Evolutionary conservation across 371 early-diverging fungal genomes (phyloP).

Genomic region (Gilbertella persicaria): DNA sequence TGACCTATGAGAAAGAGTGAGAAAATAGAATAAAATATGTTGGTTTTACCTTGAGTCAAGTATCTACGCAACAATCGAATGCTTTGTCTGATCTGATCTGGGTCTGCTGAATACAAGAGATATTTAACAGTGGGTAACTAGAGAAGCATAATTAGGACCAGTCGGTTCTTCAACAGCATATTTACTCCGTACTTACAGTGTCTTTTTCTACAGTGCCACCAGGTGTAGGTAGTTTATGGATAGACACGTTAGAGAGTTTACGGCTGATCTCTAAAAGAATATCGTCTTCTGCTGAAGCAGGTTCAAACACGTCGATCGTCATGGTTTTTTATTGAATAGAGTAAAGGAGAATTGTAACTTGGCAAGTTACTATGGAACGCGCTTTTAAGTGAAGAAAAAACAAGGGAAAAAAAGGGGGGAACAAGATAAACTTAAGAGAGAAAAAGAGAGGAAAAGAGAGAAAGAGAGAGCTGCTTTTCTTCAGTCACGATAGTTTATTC

Average conservation of each 20-base stretch:
- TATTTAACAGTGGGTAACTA: constrained; percentile 28
- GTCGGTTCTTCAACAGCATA: constrained; percentile 13
- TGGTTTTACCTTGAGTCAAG: constrained; percentile 38
- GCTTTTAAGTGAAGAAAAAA: no score
- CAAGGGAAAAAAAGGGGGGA: no score
- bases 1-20: constrained; percentile 1
- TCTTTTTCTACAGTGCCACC: constrained; percentile 25
- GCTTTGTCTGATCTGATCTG: constrained; percentile 24
- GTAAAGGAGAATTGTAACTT: no score
- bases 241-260: constrained; percentile 43
- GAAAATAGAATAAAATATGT: background rate
- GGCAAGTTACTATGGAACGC: no score
- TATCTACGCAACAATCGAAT: constrained; percentile 38
- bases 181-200: constrained; percentile 26
- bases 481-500: no score
- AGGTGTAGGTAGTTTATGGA: constrained; percentile 24
- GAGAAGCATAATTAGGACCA: constrained; percentile 2
- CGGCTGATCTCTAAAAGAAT: constrained; percentile 39
- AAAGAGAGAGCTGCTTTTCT: no score
- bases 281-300: constrained; percentile 20
- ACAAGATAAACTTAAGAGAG: no score
- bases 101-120: constrained; percentile 22
- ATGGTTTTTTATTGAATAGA: no score
- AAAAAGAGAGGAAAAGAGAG: no score
- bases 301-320: constrained; percentile 49